Evolutionary conservation across 306 rosid genomes (phyloP), one percentile per base, ranked within the genome.

Genomic region (Urtica urens): DNA sequence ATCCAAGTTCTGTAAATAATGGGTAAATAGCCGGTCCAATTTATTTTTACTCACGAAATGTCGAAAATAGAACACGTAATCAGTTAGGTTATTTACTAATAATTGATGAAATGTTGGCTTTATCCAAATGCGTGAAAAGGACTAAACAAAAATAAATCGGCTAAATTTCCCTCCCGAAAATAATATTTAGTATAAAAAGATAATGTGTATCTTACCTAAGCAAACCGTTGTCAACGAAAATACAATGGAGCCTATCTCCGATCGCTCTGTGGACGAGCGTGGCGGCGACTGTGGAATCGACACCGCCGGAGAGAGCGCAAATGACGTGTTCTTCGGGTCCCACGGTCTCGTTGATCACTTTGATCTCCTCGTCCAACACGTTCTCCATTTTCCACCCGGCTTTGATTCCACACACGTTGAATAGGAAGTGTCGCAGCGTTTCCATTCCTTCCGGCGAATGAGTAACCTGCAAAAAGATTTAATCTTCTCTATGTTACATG

Each of bases 241-340:
- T 61, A 69, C 99, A 90, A 57, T 90, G 95, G 67, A 84, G 97
- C 69, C 97, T 71, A 45, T 77, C 81, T 5, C 95, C 97, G 39
- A 90, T 90, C 16, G 97, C 97, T 60, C 77, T 85, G 45, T 90
- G 94, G 41, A 90, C 94, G n/a, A 90, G 69, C 19, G 83, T 79
- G 13, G 97, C 95, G 22, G 97, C 97, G 70, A 90, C 95, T 0
- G 97, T 77, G 56, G 97, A 90, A 73, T 90, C 97, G 28, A 90
- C 97, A 56, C 97, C 97, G 26, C 97, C 97, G 17, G 97, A 84
- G 49, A 90, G 71, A 4, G 95, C 97, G 26, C 95, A 90, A 18
- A 90, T 81, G 21, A 90, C 95, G 48, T 70, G 94, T 33, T 81
- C 85, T 3, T 76, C 74, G 3, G 78, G 71, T 33, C 76, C 78